These are phyloP conservation scores for Daldinia childiae DNA, from an alignment of 495 filamentous ascomycete genomes.

Conservation along the genomic window DNA sequence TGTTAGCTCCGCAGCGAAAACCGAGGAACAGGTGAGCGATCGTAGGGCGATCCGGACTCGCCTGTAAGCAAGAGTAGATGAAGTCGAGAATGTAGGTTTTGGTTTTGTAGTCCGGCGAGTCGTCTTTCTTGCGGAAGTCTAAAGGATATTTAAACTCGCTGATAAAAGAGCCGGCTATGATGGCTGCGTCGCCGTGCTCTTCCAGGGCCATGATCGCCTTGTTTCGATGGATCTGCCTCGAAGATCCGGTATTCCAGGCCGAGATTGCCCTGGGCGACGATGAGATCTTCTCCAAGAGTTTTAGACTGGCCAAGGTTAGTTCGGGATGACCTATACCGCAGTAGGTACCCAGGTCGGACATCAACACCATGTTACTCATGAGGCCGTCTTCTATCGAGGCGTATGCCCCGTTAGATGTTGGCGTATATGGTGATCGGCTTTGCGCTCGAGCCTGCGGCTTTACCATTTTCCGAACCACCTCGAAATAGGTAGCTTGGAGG, in stretches of 20 bases:
- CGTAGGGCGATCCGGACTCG: conserved; percentile 74
- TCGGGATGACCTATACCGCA: conserved; percentile 80
- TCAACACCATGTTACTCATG: conserved; percentile 75
- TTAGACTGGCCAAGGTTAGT: conserved; percentile 78
- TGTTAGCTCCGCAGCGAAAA: conserved; percentile 74
- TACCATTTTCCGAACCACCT: conserved; percentile 81
- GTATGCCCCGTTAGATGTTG: conserved; percentile 75
- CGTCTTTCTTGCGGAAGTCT: conserved; percentile 70
- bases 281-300: conserved; percentile 83
- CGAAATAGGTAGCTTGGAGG: conserved; percentile 89
- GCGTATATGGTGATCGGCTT: conserved; percentile 44
- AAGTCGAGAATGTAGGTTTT: conserved; percentile 84
- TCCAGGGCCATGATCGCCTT: conserved; percentile 83
- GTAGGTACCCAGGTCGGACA: conserved; percentile 83
- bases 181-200: conserved; percentile 72
- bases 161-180: conserved; percentile 72
- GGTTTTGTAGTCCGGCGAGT: conserved; percentile 73
- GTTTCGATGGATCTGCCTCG: conserved; percentile 68
- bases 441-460: conserved; percentile 54
- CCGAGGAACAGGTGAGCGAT: conserved; percentile 92
- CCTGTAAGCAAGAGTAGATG: conserved; percentile 77
- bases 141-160: conserved; percentile 68
- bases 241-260: conserved; percentile 61
- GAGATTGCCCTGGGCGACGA: conserved; percentile 77
- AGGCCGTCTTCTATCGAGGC: conserved; percentile 92